phyloP scores from a whole-genome alignment of 1,284 basidiomycete genomes.

The Irpex sp. region DNA sequence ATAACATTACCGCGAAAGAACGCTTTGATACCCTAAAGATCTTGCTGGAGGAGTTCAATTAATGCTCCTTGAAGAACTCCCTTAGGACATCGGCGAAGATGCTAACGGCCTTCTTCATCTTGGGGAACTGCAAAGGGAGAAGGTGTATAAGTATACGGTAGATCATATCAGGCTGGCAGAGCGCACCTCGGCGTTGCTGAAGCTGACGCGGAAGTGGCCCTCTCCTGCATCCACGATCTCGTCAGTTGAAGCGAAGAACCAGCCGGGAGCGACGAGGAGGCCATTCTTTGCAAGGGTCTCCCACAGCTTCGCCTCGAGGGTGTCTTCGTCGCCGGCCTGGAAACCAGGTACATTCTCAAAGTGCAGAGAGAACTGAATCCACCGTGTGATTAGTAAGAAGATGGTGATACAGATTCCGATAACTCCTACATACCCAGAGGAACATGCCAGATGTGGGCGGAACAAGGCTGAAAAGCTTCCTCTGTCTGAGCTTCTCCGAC shows the following conservation, averaged over 20 bases:
- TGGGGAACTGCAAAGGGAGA: slow-evolving; percentile 14
- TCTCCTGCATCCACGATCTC: slow-evolving; percentile 23
- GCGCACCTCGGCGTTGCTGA: slow-evolving; percentile 50
- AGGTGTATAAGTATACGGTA: neutral
- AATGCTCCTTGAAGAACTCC: slow-evolving; percentile 25
- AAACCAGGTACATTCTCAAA: slow-evolving; percentile 55
- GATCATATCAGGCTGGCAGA: too few species aligned
- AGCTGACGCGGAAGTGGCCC: slow-evolving; percentile 62
- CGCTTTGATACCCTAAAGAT: neutral
- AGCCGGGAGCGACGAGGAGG: slow-evolving; percentile 55
- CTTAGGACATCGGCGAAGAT: slow-evolving; percentile 26
- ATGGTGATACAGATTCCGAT: neutral
- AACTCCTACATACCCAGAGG: slow-evolving; percentile 41
- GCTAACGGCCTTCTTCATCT: slow-evolving; percentile 24
- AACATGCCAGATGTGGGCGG: slow-evolving; percentile 71
- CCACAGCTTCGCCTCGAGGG: slow-evolving; percentile 53
- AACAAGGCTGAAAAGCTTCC: slow-evolving; percentile 57
- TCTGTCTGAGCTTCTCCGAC: slow-evolving; percentile 37
- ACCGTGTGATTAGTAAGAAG: neutral
- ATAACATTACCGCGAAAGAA: neutral
- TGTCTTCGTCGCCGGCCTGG: slow-evolving; percentile 32
- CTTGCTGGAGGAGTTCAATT: neutral
- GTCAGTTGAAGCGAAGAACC: slow-evolving; percentile 47
- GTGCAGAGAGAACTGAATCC: slow-evolving; percentile 52
- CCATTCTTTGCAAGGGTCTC: slow-evolving; percentile 51